Conservation (phyloP, 306 rosid genomes). For the Sphenostylis stenocarpa region DNA sequence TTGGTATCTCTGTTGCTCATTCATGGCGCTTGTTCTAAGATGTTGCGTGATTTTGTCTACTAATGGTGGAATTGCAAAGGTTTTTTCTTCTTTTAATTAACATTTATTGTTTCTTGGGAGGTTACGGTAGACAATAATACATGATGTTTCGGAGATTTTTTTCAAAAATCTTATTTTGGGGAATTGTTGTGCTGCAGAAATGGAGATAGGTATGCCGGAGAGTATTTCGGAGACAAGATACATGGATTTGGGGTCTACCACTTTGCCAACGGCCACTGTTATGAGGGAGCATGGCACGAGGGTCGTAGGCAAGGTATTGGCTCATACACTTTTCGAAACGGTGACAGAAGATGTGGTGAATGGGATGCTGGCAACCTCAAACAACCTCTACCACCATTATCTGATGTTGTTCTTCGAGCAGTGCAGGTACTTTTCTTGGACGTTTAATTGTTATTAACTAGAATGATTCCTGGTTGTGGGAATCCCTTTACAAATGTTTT, state of each 20-base stretch:
- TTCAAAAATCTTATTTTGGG: not conserved
- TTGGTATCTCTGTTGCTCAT: not conserved
- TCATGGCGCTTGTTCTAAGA: not conserved
- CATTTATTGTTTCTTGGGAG: not conserved
- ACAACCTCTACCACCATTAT: constrained; percentile 56
- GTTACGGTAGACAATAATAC: not conserved
- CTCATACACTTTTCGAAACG: constrained; percentile 65
- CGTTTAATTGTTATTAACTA: not conserved
- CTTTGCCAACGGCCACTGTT: constrained; percentile 92
- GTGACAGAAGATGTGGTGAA: constrained; percentile 77
- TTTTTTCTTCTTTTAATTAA: not conserved
- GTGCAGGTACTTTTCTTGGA: constrained; percentile 60
- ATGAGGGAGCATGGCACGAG: constrained; percentile 98
- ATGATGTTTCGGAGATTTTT: not conserved
- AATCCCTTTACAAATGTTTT: not conserved
- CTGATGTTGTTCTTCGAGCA: constrained; percentile 64
- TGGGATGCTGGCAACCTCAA: constrained; percentile 93
- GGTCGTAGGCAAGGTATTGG: constrained; percentile 92
- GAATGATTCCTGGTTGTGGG: not conserved
- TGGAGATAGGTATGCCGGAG: constrained; percentile 98
- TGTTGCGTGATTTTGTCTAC: not conserved
- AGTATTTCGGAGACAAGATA: constrained; percentile 95
- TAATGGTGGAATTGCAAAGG: not conserved
- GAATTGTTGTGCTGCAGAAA: constrained; percentile 53
- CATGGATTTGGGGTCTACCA: constrained; percentile 98